phyloP scores from a whole-genome alignment of 75 land plant species.

The Cupressus sempervirens region DNA sequence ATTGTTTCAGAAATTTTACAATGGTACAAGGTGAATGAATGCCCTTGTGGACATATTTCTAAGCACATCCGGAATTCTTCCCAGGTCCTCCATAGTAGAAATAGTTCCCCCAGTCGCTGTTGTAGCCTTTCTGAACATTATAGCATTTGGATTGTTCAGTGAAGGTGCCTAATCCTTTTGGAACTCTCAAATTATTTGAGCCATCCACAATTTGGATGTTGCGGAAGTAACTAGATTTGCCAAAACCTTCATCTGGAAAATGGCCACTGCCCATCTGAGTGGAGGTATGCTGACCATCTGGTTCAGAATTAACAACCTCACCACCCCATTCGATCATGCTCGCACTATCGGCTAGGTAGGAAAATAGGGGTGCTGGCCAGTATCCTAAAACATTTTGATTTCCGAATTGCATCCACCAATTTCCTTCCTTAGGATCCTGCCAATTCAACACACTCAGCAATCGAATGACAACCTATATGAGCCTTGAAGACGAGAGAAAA shows the following conservation, averaged over 20 bases:
- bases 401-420: conserved; percentile 98
- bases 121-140: conserved; percentile 62
- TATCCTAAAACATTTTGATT: conserved; percentile 67
- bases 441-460: background rate
- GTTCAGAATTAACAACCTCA: conserved; percentile 77
- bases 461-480: background rate
- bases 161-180: conserved; percentile 55
- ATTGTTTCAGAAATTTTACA: conserved; percentile 9
- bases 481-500: background rate
- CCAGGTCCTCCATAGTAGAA: conserved; percentile 95
- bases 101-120: conserved; percentile 78
- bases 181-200: conserved; percentile 59
- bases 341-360: conserved; percentile 74
- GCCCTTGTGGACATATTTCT: conserved; percentile 10
- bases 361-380: conserved; percentile 79
- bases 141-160: conserved; percentile 85
- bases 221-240: conserved; percentile 72
- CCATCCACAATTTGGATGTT: conserved; percentile 69
- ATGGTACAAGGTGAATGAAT: background rate
- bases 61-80: conserved; percentile 52
- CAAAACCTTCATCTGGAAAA: conserved; percentile 78
- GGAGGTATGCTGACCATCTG: conserved; percentile 70
- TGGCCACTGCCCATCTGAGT: conserved; percentile 94
- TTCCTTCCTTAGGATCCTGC: conserved; percentile 79
- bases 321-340: conserved; percentile 93